A percentile compares a stretch with the other conserved stretches of the same genome.
phyloP scores from a whole-genome alignment of 2,329 filamentous ascomycete species.

The Colletotrichum sp. region DNA sequence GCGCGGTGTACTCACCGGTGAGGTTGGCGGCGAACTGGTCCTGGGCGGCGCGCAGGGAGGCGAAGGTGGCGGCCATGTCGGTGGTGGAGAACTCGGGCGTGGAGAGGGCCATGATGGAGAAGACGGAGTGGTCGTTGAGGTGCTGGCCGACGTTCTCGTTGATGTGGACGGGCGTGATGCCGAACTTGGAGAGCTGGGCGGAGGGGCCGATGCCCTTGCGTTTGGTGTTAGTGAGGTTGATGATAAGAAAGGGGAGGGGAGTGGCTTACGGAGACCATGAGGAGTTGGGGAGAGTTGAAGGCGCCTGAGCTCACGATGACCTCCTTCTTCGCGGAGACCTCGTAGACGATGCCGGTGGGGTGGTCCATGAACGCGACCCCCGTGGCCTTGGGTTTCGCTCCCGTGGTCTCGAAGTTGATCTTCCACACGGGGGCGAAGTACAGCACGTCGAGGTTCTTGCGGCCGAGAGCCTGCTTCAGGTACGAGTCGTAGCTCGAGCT shows the following conservation, averaged over 20 bases:
- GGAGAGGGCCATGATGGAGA: slow-evolving; percentile 30
- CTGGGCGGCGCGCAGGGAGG: slow-evolving; percentile 23
- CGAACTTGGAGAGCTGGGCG: slow-evolving; percentile 23
- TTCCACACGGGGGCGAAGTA: slow-evolving; percentile 27
- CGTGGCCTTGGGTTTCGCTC: slow-evolving; percentile 24
- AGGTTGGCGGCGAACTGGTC: slow-evolving; percentile 27
- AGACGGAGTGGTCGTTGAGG: slow-evolving; percentile 31
- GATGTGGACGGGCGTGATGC: slow-evolving; percentile 25
- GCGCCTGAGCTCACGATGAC: slow-evolving; percentile 20
- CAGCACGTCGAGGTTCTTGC: slow-evolving; percentile 29
- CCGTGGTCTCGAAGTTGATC: slow-evolving; percentile 19
- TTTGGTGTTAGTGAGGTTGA: not conserved
- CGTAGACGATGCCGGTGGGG: slow-evolving; percentile 21
- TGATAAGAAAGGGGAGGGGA: not conserved
- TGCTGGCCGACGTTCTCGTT: slow-evolving; percentile 30
- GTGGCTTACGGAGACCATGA: slow-evolving; percentile 22
- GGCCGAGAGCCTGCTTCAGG: slow-evolving; percentile 23
- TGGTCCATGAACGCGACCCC: slow-evolving; percentile 30
- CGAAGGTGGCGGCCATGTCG: slow-evolving; percentile 24
- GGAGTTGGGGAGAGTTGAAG: slow-evolving; percentile 21
- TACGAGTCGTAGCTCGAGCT: slow-evolving; percentile 31
- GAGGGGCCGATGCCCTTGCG: slow-evolving; percentile 25
- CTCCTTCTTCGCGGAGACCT: slow-evolving; percentile 22
- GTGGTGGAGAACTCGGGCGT: slow-evolving; percentile 28
- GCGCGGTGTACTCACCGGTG: slow-evolving; percentile 27